Evolutionary conservation across 805 yeast genomes (phyloP).

Genomic region (Blastobotrys peoriensis): DNA sequence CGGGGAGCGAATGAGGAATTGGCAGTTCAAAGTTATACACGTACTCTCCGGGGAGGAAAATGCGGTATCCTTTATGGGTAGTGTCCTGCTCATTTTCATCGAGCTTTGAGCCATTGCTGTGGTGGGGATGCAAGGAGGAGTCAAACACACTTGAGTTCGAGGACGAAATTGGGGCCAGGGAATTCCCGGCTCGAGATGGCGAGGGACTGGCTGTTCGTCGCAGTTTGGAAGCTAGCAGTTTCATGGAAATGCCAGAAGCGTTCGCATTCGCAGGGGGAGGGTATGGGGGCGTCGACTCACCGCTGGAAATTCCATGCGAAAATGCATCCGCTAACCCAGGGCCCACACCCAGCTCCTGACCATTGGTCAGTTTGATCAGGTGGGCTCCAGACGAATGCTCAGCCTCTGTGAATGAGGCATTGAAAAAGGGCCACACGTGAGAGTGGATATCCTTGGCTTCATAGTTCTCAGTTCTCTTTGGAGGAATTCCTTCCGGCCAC

Average conservation of each 20-base stretch:
- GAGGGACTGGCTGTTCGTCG: conserved; percentile 23
- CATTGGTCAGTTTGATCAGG: conserved; percentile 24
- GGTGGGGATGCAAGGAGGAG: conserved; percentile 22
- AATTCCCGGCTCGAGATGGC: conserved; percentile 5
- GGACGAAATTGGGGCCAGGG: conserved; percentile 2
- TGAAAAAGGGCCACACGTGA: conserved; percentile 90
- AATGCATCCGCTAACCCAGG: not conserved
- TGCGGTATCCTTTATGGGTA: conserved; percentile 34
- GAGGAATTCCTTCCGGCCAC: conserved; percentile 98
- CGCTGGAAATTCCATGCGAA: conserved; percentile 1
- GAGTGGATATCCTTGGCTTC: conserved; percentile 63
- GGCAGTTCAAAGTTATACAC: conserved; percentile 89
- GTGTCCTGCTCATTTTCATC: conserved; percentile 21
- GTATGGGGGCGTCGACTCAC: not conserved
- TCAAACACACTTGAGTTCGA: conserved; percentile 13
- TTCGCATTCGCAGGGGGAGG: not conserved
- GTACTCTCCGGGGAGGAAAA: conserved; percentile 83
- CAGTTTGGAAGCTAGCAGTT: conserved; percentile 18
- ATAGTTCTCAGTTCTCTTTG: conserved; percentile 58
- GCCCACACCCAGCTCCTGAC: not conserved
- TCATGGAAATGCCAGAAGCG: conserved; percentile 10
- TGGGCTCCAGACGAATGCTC: conserved; percentile 42
- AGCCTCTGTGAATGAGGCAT: conserved; percentile 33
- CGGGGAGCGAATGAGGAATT: conserved; percentile 76
- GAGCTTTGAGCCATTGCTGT: conserved; percentile 21